phyloP scores from a whole-genome alignment of 352 stramenopile genomes.

The Globisporangium viniferum region DNA sequence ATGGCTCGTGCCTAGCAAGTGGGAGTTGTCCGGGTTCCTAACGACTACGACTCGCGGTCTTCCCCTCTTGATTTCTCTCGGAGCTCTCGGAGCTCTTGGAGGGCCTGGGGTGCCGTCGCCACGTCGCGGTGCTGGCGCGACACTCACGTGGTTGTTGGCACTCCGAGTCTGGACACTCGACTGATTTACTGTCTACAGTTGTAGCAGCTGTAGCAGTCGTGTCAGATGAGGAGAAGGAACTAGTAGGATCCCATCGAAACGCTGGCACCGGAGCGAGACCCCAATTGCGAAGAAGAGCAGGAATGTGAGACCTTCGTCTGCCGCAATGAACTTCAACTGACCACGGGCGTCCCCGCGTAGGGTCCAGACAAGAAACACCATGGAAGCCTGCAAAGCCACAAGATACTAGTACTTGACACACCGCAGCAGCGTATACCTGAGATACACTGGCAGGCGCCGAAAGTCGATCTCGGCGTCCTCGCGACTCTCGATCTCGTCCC shows the following conservation, averaged over 20 bases:
- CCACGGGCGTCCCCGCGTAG: slow-evolving; percentile 11
- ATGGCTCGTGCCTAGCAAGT: slow-evolving; percentile 25
- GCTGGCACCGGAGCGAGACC: slow-evolving; percentile 55
- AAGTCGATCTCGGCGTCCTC: slow-evolving; percentile 45
- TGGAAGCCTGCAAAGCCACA: slow-evolving; percentile 50
- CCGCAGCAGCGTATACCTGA: slow-evolving; percentile 60
- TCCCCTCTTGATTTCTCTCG: neutral
- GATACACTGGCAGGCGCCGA: slow-evolving; percentile 47
- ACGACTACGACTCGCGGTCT: slow-evolving; percentile 25
- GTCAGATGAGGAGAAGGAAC: no score
- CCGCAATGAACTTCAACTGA: slow-evolving; percentile 27
- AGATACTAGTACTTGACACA: slow-evolving; percentile 27
- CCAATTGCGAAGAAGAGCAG: slow-evolving; percentile 39
- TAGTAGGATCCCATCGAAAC: slow-evolving; percentile 19
- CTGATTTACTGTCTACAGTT: neutral
- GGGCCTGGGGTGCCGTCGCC: no score
- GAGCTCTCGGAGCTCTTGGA: neutral
- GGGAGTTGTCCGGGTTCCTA: slow-evolving; percentile 33
- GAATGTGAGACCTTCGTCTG: slow-evolving; percentile 36
- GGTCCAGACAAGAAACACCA: slow-evolving; percentile 34
- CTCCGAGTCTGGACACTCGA: no score
- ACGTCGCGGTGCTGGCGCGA: slow-evolving; percentile 1
- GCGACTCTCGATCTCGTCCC: slow-evolving; percentile 56
- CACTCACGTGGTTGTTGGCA: neutral
- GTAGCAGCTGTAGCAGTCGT: no score